phyloP scores from a whole-genome alignment of 495 filamentous ascomycete genomes.

The Penicillium bialowiezense region DNA sequence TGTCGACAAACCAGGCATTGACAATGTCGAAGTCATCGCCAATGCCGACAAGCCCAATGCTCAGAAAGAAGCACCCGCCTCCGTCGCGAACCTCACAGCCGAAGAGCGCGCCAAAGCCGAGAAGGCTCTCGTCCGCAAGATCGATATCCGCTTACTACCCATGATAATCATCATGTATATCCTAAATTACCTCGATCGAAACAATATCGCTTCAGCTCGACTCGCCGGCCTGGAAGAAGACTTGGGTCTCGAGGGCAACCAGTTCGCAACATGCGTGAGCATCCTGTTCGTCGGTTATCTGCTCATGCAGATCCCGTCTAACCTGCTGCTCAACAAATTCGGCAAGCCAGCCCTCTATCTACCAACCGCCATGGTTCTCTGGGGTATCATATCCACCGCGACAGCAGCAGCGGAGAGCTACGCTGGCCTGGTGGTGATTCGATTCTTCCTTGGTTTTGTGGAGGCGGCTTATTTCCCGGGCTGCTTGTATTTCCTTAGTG shows the following conservation, averaged over 20 bases:
- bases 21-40: conserved; percentile 48
- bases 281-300: conserved; percentile 73
- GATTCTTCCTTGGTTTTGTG: conserved; percentile 70
- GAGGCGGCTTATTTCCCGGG: conserved; percentile 53
- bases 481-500: conserved; percentile 47
- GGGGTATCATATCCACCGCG: conserved; percentile 68
- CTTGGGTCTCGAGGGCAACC: conserved; percentile 41
- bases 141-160: conserved; percentile 60
- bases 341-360: conserved; percentile 63
- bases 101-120: conserved; percentile 50
- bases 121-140: conserved; percentile 56
- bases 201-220: conserved; percentile 52
- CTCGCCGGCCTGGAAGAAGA: conserved; percentile 53
- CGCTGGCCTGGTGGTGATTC: conserved; percentile 59
- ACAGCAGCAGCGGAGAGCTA: conserved; percentile 59
- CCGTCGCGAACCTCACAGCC: conserved; percentile 46
- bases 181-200: conserved; percentile 77
- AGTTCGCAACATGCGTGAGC: conserved; percentile 58
- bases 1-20: conserved; percentile 61
- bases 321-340: conserved; percentile 47
- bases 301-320: conserved; percentile 47
- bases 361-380: conserved; percentile 61
- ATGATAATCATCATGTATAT: conserved; percentile 73
- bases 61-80: conserved; percentile 44
- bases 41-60: conserved; percentile 32